Percentiles rank a stretch among this genome's conserved stretches.
These are phyloP conservation scores for Coemansia sp. DNA, from an alignment of 192 early-diverging fungal species.

Conservation along the genomic window DNA sequence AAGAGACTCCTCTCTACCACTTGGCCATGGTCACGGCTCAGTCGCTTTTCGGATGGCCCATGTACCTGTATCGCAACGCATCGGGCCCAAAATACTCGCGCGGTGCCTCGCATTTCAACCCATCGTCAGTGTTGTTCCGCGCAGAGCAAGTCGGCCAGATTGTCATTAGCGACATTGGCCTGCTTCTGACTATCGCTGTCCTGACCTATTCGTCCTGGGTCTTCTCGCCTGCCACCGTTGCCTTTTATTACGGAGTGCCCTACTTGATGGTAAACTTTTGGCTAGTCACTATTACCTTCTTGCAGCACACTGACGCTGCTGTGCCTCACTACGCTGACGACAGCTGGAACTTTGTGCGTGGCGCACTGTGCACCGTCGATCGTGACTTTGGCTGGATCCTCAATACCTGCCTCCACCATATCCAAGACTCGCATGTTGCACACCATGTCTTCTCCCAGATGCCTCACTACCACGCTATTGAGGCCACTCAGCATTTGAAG, in stretches of 20 bases:
- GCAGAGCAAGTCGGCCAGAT: constrained; percentile 71
- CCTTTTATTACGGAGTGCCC: constrained; percentile 88
- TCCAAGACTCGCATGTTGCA: constrained; percentile 90
- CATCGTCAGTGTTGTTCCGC: constrained; percentile 79
- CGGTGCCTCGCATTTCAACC: constrained; percentile 88
- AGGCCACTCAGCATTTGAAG: constrained; percentile 84
- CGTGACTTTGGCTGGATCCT: constrained; percentile 86
- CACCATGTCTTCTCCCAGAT: constrained; percentile 98
- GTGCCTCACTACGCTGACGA: constrained; percentile 88
- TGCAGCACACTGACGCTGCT: constrained; percentile 89
- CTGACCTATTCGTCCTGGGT: constrained; percentile 59
- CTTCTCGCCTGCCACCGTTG: constrained; percentile 64
- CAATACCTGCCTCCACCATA: constrained; percentile 80
- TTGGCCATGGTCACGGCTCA: constrained; percentile 68
- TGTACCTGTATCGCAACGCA: constrained; percentile 79
- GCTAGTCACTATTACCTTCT: constrained; percentile 94
- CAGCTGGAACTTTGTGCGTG: constrained; percentile 91
- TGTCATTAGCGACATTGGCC: constrained; percentile 75
- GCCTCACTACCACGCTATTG: constrained; percentile 93
- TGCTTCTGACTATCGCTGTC: constrained; percentile 58
- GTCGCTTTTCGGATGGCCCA: constrained; percentile 86
- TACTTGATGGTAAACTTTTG: constrained; percentile 94
- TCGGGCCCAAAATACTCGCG: constrained; percentile 77
- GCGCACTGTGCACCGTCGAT: constrained; percentile 89
- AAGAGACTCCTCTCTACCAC: constrained; percentile 74